Conservation (phyloP, 2,329 filamentous ascomycete genomes). For the Colletotrichum sp. region DNA sequence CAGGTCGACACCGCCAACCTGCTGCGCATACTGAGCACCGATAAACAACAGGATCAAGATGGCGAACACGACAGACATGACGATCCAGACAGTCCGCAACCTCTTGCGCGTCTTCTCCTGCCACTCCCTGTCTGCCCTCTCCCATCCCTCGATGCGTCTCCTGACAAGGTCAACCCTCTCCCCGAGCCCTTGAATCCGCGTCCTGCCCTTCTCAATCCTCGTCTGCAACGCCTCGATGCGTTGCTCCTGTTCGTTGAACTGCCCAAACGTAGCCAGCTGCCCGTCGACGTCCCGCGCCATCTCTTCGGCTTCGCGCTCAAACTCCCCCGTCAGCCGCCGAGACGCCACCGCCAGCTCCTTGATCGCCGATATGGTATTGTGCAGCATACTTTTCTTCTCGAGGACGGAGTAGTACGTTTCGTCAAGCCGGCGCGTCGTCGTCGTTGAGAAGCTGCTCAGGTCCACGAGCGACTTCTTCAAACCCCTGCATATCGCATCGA, state of each 20-base stretch:
- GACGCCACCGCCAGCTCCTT: constrained; percentile 71
- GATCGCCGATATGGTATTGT: constrained; percentile 67
- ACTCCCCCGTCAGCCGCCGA: constrained; percentile 61
- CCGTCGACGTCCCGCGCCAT: constrained; percentile 64
- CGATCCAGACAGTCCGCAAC: constrained; percentile 68
- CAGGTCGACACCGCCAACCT: background rate
- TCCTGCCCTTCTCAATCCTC: constrained; percentile 64
- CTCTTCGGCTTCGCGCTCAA: constrained; percentile 63
- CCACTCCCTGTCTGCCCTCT: constrained; percentile 70
- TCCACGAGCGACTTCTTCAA: constrained; percentile 57
- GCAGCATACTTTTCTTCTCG: constrained; percentile 69
- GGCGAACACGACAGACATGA: constrained; percentile 55
- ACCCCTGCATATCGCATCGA: constrained; percentile 40
- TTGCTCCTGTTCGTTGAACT: constrained; percentile 69
- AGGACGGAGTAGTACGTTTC: constrained; percentile 77
- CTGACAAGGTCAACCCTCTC: constrained; percentile 69
- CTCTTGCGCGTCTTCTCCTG: constrained; percentile 70
- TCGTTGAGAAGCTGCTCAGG: constrained; percentile 65
- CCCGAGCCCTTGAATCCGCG: constrained; percentile 64
- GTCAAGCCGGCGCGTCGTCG: constrained; percentile 71
- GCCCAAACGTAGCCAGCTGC: constrained; percentile 65
- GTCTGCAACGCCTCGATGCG: constrained; percentile 67
- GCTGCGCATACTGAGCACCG: constrained; percentile 35
- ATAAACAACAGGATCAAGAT: constrained; percentile 50
- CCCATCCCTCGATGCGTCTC: constrained; percentile 70